Evolutionary conservation across 345 rosid genomes (phyloP).

Genomic region (Erodium maritimum): DNA sequence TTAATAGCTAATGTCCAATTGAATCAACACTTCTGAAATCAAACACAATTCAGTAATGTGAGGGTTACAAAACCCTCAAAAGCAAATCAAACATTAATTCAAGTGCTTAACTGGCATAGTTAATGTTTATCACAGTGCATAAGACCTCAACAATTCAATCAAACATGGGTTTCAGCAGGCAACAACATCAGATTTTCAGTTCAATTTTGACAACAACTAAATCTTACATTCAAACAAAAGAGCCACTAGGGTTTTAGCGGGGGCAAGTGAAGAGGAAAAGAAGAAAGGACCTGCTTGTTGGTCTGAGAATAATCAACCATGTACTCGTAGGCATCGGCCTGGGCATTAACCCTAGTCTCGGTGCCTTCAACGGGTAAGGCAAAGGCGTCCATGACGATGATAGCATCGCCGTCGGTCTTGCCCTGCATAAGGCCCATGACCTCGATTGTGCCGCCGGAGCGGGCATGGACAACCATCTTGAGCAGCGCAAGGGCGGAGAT

Average conservation of each 20-base stretch:
- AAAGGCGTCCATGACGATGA: constrained; percentile 98
- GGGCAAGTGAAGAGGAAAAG: too few relatives aligned
- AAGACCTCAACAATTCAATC: too few relatives aligned
- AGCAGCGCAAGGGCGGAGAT: constrained; percentile 96
- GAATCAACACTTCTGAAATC: too few relatives aligned
- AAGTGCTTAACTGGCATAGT: not conserved
- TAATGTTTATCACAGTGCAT: too few relatives aligned
- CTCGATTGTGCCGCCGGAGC: constrained; percentile 98
- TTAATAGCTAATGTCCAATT: not conserved
- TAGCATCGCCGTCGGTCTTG: constrained; percentile 88
- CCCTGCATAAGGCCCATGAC: constrained; percentile 99
- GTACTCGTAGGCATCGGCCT: constrained; percentile 97
- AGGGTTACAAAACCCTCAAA: not conserved
- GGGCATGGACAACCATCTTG: constrained; percentile 99
- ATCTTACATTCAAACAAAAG: not conserved
- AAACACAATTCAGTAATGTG: not conserved
- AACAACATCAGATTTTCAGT: not conserved
- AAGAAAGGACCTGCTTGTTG: constrained; percentile 60
- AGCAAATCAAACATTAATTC: not conserved
- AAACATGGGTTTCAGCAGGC: too few relatives aligned
- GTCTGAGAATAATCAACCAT: constrained; percentile 99
- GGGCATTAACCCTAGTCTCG: constrained; percentile 95
- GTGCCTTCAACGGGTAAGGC: constrained; percentile 99
- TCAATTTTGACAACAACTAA: too few relatives aligned
- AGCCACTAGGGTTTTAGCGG: constrained; percentile 6